Evolutionary conservation across 2,329 filamentous ascomycete genomes (phyloP).

Genomic region (Leptodontidium sp.): DNA sequence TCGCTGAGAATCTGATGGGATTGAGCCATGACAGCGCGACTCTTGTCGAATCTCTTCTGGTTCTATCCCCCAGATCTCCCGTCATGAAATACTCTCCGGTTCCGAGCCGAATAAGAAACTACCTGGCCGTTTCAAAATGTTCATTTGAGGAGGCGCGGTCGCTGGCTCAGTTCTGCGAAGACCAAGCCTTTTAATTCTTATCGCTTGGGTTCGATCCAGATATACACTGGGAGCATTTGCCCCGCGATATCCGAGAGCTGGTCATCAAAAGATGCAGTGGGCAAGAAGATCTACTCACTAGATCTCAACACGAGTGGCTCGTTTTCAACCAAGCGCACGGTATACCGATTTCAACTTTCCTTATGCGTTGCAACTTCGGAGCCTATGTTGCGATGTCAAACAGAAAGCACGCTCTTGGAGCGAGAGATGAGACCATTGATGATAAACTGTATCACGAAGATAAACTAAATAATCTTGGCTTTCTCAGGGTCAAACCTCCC

Average conservation of each 20-base stretch:
- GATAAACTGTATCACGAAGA: conserved; percentile 29
- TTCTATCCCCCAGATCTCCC: conserved; percentile 18
- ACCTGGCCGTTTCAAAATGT: conserved; percentile 45
- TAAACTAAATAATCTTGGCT: conserved; percentile 27
- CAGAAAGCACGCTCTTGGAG: conserved; percentile 31
- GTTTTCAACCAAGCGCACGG: conserved; percentile 35
- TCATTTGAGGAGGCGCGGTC: conserved; percentile 43
- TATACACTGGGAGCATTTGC: conserved; percentile 59
- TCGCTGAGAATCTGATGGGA: conserved; percentile 34
- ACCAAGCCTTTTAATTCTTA: conserved; percentile 54
- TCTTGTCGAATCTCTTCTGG: conserved; percentile 50
- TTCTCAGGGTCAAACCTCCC: conserved; percentile 27
- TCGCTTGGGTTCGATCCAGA: conserved; percentile 59
- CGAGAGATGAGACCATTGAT: conserved; percentile 27
- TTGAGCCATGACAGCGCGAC: conserved; percentile 47
- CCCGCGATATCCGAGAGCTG: conserved; percentile 54
- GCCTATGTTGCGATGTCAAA: conserved; percentile 39
- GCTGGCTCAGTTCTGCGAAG: conserved; percentile 40
- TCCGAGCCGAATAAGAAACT: conserved; percentile 31
- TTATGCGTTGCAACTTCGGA: conserved; percentile 40
- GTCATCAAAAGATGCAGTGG: conserved; percentile 57
- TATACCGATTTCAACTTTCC: conserved; percentile 34
- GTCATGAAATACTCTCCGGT: conserved; percentile 25
- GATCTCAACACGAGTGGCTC: conserved; percentile 37
- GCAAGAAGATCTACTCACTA: conserved; percentile 41